These are phyloP conservation scores for Saturnispora bothae DNA, from an alignment of 805 yeast genomes.

Conservation along the genomic window DNA sequence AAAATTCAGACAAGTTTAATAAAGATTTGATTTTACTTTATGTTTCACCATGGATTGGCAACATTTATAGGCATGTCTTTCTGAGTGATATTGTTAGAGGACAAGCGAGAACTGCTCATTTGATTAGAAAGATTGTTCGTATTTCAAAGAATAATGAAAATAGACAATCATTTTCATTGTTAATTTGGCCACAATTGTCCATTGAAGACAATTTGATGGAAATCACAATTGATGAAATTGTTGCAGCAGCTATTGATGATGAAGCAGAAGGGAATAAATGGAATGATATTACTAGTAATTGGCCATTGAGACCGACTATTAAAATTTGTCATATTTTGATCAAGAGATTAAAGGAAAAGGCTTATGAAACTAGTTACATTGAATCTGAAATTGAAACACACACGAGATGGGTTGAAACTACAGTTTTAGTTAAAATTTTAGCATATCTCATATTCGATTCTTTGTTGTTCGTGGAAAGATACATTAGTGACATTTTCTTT, in stretches of 20 bases:
- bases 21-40: slow-evolving; percentile 37
- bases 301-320: slow-evolving; percentile 58
- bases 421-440: slow-evolving; percentile 52
- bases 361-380: slow-evolving; percentile 37
- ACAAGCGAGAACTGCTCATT: slow-evolving; percentile 44
- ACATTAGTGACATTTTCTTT: slow-evolving; percentile 61
- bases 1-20: slow-evolving; percentile 27
- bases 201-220: slow-evolving; percentile 48
- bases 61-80: slow-evolving; percentile 49
- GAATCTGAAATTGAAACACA: slow-evolving; percentile 39
- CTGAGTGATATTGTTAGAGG: slow-evolving; percentile 47
- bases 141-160: slow-evolving; percentile 42
- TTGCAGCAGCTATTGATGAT: slow-evolving; percentile 63
- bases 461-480: slow-evolving; percentile 46
- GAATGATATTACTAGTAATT: slow-evolving; percentile 50
- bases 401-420: slow-evolving; percentile 60
- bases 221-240: slow-evolving; percentile 59
- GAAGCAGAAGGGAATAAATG: slow-evolving; percentile 67
- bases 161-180: slow-evolving; percentile 43
- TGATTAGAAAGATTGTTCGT: slow-evolving; percentile 52
- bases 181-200: slow-evolving; percentile 59
- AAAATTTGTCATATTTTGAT: slow-evolving; percentile 61
- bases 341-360: slow-evolving; percentile 42
- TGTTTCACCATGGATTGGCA: slow-evolving; percentile 66
- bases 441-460: slow-evolving; percentile 66